Evolutionary conservation across 2,329 filamentous ascomycete species (phyloP).

Genomic region (Alternaria burnsii): DNA sequence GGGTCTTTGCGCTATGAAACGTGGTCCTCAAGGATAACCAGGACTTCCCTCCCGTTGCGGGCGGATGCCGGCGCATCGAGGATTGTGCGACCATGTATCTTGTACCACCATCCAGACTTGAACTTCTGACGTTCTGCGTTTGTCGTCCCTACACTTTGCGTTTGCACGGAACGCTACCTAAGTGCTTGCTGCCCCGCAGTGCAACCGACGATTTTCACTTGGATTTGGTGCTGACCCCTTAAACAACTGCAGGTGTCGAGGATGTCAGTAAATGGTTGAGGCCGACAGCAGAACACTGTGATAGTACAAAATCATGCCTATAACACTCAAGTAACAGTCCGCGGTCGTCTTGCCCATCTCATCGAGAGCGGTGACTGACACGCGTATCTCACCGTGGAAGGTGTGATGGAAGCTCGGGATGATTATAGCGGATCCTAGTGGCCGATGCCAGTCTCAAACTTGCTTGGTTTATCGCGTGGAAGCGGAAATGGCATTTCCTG

Average conservation of each 20-base stretch:
- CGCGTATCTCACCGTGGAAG: slow-evolving; percentile 22
- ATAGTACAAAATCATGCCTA: slow-evolving; percentile 4
- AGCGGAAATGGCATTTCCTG: slow-evolving; percentile 36
- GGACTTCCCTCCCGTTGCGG: slow-evolving; percentile 24
- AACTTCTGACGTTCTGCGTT: slow-evolving; percentile 17
- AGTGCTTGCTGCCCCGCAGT: slow-evolving; percentile 2
- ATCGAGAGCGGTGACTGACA: slow-evolving; percentile 26
- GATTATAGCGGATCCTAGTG: slow-evolving; percentile 22
- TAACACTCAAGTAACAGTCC: slow-evolving; percentile 3
- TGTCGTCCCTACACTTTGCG: background rate
- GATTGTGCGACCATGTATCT: slow-evolving; percentile 25
- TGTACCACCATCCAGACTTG: slow-evolving; percentile 19
- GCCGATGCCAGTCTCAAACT: slow-evolving; percentile 19
- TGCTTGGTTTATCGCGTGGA: slow-evolving; percentile 48
- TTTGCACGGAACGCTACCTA: slow-evolving; percentile 6
- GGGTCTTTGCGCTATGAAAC: slow-evolving; percentile 25
- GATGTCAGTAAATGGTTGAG: background rate
- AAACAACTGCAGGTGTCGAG: background rate
- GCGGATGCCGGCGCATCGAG: slow-evolving; percentile 22
- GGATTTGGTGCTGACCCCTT: background rate
- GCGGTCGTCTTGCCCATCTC: slow-evolving; percentile 1
- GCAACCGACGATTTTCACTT: background rate
- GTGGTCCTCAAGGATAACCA: slow-evolving; percentile 17
- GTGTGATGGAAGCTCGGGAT: slow-evolving; percentile 31
- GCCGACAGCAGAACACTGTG: background rate